Percentiles rank a stretch among this genome's conserved stretches.
Conservation (phyloP, 345 rosid genomes). For the Syzygium aromaticum region DNA sequence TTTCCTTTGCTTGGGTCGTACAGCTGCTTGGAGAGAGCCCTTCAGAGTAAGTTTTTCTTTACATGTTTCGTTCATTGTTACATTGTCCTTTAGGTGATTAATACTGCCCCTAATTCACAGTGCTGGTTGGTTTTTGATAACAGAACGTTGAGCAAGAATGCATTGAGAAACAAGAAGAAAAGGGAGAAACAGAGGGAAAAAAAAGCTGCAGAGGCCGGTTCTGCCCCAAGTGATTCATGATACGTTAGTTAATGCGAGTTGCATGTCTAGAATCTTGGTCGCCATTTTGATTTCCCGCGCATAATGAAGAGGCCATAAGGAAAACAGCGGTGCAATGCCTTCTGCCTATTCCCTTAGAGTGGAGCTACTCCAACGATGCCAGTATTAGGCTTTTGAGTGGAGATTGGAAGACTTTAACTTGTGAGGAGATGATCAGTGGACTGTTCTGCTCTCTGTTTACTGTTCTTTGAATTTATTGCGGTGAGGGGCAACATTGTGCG, state of each 20-base stretch:
- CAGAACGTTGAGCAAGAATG: slow-evolving; percentile 86
- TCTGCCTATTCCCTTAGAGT: not conserved
- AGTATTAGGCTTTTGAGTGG: not conserved
- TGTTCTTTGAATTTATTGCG: not conserved
- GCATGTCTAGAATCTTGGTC: not conserved
- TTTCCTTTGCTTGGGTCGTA: slow-evolving; percentile 19
- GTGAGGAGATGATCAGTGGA: not conserved
- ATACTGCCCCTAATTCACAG: not conserved
- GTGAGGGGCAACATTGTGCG: not conserved
- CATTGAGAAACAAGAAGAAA: slow-evolving; percentile 83
- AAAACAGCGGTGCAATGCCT: not conserved
- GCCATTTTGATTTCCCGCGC: not conserved
- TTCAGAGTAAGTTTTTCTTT: slow-evolving; percentile 40
- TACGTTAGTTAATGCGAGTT: not conserved
- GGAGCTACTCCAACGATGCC: not conserved
- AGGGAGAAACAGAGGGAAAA: slow-evolving; percentile 80
- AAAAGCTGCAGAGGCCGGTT: slow-evolving; percentile 44
- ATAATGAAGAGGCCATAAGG: not conserved
- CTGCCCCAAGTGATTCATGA: not conserved
- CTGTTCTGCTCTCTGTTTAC: not conserved
- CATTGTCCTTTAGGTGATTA: not conserved
- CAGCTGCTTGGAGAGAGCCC: slow-evolving; percentile 66
- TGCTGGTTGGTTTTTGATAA: not conserved
- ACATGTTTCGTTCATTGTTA: not conserved
- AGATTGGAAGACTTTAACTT: not conserved